Percentiles rank a stretch among this genome's conserved stretches.
Conservation (phyloP, 1,284 basidiomycete species). For the Cutaneotrichosporon dermatis region DNA sequence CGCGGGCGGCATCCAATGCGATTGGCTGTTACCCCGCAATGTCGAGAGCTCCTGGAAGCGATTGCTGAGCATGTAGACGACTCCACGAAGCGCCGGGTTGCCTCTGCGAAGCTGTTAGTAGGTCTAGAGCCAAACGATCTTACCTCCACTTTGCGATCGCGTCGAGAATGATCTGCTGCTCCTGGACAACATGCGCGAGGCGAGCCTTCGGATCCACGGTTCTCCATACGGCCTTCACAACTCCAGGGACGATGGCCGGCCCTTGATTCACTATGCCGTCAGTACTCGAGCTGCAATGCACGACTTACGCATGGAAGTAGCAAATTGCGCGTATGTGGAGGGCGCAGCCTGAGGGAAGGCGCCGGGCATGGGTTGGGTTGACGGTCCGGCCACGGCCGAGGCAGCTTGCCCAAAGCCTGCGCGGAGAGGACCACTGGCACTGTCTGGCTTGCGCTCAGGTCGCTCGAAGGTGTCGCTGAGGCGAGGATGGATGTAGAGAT, state of each 20-base stretch:
- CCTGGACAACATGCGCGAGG: neutral
- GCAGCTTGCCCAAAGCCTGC: too few species aligned
- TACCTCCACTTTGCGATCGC: neutral
- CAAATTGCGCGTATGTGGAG: neutral
- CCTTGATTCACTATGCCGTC: neutral
- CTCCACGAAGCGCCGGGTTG: neutral
- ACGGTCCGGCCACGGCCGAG: neutral
- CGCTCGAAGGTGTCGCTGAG: conserved; percentile 2
- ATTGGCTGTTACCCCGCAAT: too few species aligned
- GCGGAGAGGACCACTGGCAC: neutral
- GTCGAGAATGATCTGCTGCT: neutral
- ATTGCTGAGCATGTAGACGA: neutral
- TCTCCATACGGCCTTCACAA: neutral
- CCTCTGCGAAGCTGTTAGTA: too few species aligned
- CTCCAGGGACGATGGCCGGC: neutral
- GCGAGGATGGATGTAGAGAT: neutral
- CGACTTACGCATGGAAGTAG: neutral
- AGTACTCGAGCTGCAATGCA: neutral
- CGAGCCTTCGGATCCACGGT: neutral
- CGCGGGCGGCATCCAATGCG: neutral
- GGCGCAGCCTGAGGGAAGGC: too few species aligned
- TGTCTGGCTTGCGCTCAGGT: neutral
- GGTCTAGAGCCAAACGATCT: too few species aligned
- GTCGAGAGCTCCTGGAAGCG: neutral
- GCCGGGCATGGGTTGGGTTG: neutral